Percentiles rank a stretch among this genome's conserved stretches.
These are phyloP conservation scores for Kwoniella mangroviensis DNA, from an alignment of 768 basidiomycete genomes.

Conservation along the genomic window DNA sequence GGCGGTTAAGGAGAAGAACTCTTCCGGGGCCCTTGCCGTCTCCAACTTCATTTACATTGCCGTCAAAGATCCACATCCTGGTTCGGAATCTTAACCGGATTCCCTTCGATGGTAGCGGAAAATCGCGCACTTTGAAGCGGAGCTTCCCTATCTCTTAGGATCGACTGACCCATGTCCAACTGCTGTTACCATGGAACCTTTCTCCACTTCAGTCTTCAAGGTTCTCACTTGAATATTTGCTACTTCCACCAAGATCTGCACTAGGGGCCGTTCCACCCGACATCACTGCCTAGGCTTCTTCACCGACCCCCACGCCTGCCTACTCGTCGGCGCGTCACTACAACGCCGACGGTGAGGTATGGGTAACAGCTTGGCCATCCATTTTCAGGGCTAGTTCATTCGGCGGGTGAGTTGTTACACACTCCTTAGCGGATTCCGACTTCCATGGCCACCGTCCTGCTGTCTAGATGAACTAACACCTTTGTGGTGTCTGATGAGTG, in stretches of 20 bases:
- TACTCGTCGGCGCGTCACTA: constrained; percentile 67
- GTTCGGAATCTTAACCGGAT: constrained; percentile 79
- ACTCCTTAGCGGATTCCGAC: constrained; percentile 84
- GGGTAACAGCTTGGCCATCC: constrained; percentile 87
- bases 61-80: constrained; percentile 66
- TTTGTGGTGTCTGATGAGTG: constrained; percentile 83
- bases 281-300: constrained; percentile 78
- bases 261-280: constrained; percentile 76
- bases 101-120: constrained; percentile 75
- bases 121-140: constrained; percentile 72
- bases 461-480: constrained; percentile 87
- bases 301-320: constrained; percentile 70
- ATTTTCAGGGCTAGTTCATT: constrained; percentile 90
- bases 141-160: constrained; percentile 78
- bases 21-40: constrained; percentile 73
- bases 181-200: constrained; percentile 85
- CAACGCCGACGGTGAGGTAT: constrained; percentile 77
- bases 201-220: constrained; percentile 87
- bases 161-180: constrained; percentile 85
- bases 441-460: constrained; percentile 87
- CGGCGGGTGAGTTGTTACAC: constrained; percentile 88
- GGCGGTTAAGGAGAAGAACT: constrained; percentile 77
- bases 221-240: constrained; percentile 86
- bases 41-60: constrained; percentile 71
- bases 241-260: constrained; percentile 88